These are phyloP conservation scores for Penicillium waksmanii DNA, from an alignment of 495 filamentous ascomycete genomes.

Conservation along the genomic window DNA sequence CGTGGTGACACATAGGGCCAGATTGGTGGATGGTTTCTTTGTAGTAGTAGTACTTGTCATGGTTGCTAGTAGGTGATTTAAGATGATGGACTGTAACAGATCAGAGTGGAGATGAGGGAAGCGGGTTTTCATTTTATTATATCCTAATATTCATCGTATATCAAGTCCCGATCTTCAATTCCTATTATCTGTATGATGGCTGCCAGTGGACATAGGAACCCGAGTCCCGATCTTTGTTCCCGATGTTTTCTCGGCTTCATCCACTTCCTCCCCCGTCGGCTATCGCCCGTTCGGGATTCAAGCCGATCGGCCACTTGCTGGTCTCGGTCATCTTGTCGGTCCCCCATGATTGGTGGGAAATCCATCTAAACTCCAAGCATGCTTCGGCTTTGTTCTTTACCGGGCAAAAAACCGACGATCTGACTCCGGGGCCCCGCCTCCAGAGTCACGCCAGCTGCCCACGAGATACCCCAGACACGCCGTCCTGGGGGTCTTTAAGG, in stretches of 20 bases:
- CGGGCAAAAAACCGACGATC: not conserved
- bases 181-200: not conserved
- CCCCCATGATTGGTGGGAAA: not conserved
- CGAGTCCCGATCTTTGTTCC: constrained; percentile 1
- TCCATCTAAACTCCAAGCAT: not conserved
- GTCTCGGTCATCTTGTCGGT: not conserved
- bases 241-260: not conserved
- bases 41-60: constrained; percentile 4
- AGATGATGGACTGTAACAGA: not conserved
- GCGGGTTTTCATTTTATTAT: not conserved
- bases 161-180: not conserved
- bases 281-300: constrained; percentile 6
- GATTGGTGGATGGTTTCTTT: constrained; percentile 10
- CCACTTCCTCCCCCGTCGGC: constrained; percentile 1
- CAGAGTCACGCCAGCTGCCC: constrained; percentile 4
- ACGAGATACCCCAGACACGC: not conserved
- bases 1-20: constrained; percentile 19
- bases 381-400: not conserved
- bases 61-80: constrained; percentile 1
- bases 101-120: too few relatives aligned
- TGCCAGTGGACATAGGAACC: not conserved
- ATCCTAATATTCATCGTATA: not conserved
- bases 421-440: constrained; percentile 5
- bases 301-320: constrained; percentile 4
- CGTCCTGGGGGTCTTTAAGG: not conserved